Percentiles rank a stretch among this genome's conserved stretches.
Conservation (phyloP, 2,329 filamentous ascomycete genomes). For the Davidsoniella australis region DNA sequence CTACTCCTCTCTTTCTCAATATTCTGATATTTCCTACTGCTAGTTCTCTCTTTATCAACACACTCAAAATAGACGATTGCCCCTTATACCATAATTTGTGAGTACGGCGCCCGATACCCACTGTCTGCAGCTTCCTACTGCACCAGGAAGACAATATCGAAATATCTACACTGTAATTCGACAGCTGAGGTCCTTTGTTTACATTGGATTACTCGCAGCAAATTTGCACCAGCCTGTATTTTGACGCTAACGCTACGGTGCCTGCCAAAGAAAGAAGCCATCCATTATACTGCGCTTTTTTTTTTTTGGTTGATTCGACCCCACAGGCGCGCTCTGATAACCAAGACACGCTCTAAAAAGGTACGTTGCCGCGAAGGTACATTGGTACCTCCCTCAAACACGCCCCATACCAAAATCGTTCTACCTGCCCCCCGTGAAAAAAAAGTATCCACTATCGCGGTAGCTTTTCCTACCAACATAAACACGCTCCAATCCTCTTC, state of each 20-base stretch:
- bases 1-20: background rate
- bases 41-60: conserved; percentile 3
- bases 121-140: background rate
- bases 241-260: too few relatives aligned
- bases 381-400: conserved; percentile 11
- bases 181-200: too few relatives aligned
- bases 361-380: conserved; percentile 17
- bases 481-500: conserved; percentile 10
- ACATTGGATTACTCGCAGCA: background rate
- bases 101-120: background rate
- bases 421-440: conserved; percentile 5
- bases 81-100: background rate
- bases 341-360: conserved; percentile 13
- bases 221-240: background rate
- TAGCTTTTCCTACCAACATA: conserved; percentile 12
- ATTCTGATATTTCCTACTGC: background rate
- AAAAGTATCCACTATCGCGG: conserved; percentile 13
- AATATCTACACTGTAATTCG: too few relatives aligned
- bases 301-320: background rate
- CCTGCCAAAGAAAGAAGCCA: too few relatives aligned
- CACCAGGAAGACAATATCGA: background rate
- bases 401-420: conserved; percentile 7
- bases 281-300: background rate
- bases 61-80: conserved; percentile 2
- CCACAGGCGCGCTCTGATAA: conserved; percentile 10